Base-by-base conservation (phyloP, 2,329 filamentous ascomycete genomes). In the Aulographum hederae region DNA sequence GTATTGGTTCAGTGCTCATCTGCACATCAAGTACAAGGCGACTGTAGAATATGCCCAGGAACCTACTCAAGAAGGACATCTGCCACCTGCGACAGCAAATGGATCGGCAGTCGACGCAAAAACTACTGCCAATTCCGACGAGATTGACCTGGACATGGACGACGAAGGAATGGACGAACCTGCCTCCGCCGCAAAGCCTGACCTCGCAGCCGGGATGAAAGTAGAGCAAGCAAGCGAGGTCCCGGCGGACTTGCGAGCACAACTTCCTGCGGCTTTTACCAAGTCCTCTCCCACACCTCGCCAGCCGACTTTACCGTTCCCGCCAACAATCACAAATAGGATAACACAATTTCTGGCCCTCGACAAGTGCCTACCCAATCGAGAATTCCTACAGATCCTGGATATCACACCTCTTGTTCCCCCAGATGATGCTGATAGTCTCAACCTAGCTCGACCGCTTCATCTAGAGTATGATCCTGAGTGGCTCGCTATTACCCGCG, bases 401-500 rank as follows among this genome's bases (percentile, higher is more conserved):
- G 67, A 78, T 19, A 58, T 86, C 13, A 46, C 56, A 2, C 60
- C 71, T 3, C 46, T 64, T 26, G n/a, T n/a, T n/a, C n/a, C n/a
- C n/a, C n/a, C n/a, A n/a, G n/a, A n/a, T n/a, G n/a, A n/a, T n/a
- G n/a, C n/a, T n/a, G n/a, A 39, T 49, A n/a, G 39, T 43, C 8
- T 40, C 45, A 25, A 25, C 8, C 21, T 8, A 25, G 21, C 8
- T 25, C 21, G 8, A 2, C 71, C 72, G 1, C 67, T 71, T 41
- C 60, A 57, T 8, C 62, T 94, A 1, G 60, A 73, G 30, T 95
- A 98, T 48, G 89, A 98, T 51, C 71, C 75, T 8, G 89, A 98
- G 56, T 98, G 86, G 86, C 72, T 98, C 5, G 78, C 89, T 26
- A 94, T 98, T 39, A 85, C 76, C 10, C 78, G 86, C 26, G 76